Percentiles rank a stretch among this genome's conserved stretches.
These are phyloP conservation scores for Magnolia sinica DNA, from an alignment of 164 flowering plant genomes.

Conservation along the genomic window DNA sequence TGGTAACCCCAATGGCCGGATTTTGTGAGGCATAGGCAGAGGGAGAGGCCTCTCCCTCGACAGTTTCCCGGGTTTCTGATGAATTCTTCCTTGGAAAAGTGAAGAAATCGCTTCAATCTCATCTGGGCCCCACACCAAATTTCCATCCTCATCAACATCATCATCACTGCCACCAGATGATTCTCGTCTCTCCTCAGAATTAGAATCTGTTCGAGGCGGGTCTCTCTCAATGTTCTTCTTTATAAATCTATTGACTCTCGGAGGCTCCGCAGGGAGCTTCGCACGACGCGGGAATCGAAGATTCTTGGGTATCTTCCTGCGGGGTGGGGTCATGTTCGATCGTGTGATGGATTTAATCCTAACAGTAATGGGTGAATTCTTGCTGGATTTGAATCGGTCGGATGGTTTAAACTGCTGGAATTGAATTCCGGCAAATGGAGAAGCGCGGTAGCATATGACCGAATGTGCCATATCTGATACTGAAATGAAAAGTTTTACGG, in stretches of 20 bases:
- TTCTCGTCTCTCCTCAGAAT: background rate
- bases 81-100: constrained; percentile 75
- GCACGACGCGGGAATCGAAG: constrained; percentile 46
- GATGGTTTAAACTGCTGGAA: background rate
- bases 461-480: background rate
- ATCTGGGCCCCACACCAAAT: constrained; percentile 54
- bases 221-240: constrained; percentile 22
- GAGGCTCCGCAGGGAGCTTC: constrained; percentile 44
- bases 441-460: background rate
- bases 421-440: background rate
- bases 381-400: background rate
- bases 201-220: background rate
- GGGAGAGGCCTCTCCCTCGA: constrained; percentile 72
- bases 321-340: constrained; percentile 9
- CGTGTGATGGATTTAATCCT: background rate
- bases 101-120: constrained; percentile 84
- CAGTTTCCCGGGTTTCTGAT: constrained; percentile 77
- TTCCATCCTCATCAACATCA: constrained; percentile 4
- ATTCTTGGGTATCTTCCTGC: constrained; percentile 37
- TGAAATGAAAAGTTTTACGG: background rate
- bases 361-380: background rate
- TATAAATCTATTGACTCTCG: constrained; percentile 26
- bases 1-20: constrained; percentile 73
- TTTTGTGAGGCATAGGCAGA: constrained; percentile 71
- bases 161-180: background rate